Evolutionary conservation across 2,329 filamentous ascomycete genomes (phyloP), one percentile per base, ranked within the genome.

Genomic region (Venturia asperata): DNA sequence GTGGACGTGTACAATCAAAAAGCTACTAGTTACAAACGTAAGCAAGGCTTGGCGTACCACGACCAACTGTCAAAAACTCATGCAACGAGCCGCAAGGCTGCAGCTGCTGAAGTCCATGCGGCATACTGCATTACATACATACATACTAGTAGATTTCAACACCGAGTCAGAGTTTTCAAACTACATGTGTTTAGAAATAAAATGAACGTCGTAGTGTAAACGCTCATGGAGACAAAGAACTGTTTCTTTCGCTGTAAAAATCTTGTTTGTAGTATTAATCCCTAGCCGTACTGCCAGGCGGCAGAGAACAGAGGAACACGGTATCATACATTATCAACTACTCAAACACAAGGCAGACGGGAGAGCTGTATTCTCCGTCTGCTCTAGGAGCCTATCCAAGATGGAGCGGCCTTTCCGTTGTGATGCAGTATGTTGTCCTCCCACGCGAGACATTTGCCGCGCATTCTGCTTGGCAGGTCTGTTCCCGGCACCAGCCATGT

Each of bases 271-370:
- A 61, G 39, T 41, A 41, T 45, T 43, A 61, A 27, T 34, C 37
- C 60, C 27, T 24, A 61, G 58, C 34, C 58, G 34, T 61, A 42
- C 58, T 11, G 21, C 17, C 42, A 42, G 4, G 34, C 58, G 58
- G 58, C 61, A 62, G 24, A 15, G 19, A 63, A 42, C 42, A 52
- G 42, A 63, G 62, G 27, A 27, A 49, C 61, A 63, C n/a, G 30
- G 34, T 49, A 63, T 52, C 62, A 63, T 63, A 63, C 43, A 63
- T 63, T 63, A 63, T 55, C 62, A 63, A 63, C 62, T 52, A 63
- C 21, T 42, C 15, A 27, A 27, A 27, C 21, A 61, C 13, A 19
- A 45, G 24, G 34, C 15, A 41, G 60, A 58, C 30, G 52, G 52
- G 11, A n/a, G 52, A 21, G 52, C 52, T 27, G 37, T 58, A 58